Evolutionary conservation across 2,329 filamentous ascomycete species (phyloP), one percentile per base, ranked within the genome.

Genomic region (Scytalidium sp.): DNA sequence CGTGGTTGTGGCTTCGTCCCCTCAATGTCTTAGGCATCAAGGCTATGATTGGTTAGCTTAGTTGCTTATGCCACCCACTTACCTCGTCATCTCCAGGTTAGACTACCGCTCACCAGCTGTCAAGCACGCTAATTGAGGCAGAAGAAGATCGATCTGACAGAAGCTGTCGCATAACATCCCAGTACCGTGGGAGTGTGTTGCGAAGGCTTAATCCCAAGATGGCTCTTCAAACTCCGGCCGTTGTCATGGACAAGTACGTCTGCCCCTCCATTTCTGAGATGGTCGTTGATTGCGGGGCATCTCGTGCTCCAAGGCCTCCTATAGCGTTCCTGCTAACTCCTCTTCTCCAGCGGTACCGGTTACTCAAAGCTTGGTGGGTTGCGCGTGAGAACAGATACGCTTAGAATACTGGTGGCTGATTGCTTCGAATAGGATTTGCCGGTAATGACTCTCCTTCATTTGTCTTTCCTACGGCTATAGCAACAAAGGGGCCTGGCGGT

Each of bases 241-340:
- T 99, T 97, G 94, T 99, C 90, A 99, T 99, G 93, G 94, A 99
- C 94, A 99, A 99, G 94, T 97, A 87, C 75, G 90, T 70, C 65
- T 62, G 65, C 56, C 64, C 63, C 65, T 63, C 61, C 67, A 36
- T 36, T 10, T 36, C 32, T 36, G 11, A 36, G 4, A n/a, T n/a
- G n/a, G n/a, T 51, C 44, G 17, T 13, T 43, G 19, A n/a, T 17
- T 39, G 32, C 45, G 45, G 22, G 45, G 29, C 29, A 46, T 32
- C n/a, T 17, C 10, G n/a, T 36, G n/a, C 22, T 39, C 3, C 20
- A 27, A 17, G 11, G 32, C 32, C 17, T 36, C 32, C 17, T 36
- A 15, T 36, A 15, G 32, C 5, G 17, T 4, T 6, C 51, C 51
- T 56, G 46, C 62, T 62, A 55, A 66, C 52, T 22, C 36, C 44